phyloP scores from a whole-genome alignment of 75 land plant species.

The Pseudotsuga menziesii region DNA sequence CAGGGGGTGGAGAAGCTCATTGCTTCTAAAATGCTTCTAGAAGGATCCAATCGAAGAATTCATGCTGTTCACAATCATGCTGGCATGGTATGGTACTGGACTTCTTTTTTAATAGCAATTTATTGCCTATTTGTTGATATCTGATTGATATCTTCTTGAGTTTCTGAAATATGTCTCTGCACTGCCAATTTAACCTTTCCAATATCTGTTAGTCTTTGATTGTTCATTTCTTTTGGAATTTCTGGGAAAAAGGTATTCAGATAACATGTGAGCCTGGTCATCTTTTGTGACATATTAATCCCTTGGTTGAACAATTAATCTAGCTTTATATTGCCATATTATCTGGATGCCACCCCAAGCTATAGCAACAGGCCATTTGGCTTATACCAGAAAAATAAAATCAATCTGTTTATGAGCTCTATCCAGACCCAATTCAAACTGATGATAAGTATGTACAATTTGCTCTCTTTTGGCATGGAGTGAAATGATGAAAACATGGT shows the following conservation, averaged over 20 bases:
- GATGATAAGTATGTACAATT: no score
- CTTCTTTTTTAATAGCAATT: neutral
- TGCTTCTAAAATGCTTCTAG: conserved; percentile 90
- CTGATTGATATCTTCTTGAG: neutral
- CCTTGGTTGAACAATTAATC: no score
- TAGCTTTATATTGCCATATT: no score
- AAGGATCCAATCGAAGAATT: conserved; percentile 92
- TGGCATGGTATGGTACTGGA: conserved; percentile 73
- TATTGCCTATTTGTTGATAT: neutral
- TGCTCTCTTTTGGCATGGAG: no score
- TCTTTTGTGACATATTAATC: no score
- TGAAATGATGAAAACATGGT: no score
- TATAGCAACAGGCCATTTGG: no score
- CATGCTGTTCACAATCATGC: conserved; percentile 91
- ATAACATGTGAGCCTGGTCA: no score
- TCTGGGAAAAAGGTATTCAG: neutral
- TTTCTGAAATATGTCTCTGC: neutral
- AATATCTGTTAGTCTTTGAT: neutral
- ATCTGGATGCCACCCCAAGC: no score
- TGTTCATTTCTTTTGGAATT: neutral
- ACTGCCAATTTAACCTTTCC: neutral
- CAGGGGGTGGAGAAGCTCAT: conserved; percentile 99
- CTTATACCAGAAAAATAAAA: no score
- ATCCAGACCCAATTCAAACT: no score
- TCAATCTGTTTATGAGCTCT: no score